Percentiles rank a stretch among this genome's conserved stretches.
phyloP scores from a whole-genome alignment of 768 basidiomycete genomes.

The Trametes cingulata region DNA sequence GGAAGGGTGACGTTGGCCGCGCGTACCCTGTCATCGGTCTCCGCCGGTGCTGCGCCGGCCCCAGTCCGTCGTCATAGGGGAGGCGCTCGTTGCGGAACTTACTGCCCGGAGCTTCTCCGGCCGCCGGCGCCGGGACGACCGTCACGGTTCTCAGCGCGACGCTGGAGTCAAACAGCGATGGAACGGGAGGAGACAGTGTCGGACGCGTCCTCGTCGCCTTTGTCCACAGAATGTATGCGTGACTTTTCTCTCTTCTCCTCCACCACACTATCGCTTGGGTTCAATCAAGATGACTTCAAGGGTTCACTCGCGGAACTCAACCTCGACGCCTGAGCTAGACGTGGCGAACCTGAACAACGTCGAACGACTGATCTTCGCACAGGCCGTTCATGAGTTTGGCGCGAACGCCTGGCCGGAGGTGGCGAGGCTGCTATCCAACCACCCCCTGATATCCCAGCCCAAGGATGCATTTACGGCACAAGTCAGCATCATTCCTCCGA shows the following conservation, averaged over 20 bases:
- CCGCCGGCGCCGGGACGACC: neutral
- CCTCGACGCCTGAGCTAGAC: conserved; percentile 18
- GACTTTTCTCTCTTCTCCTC: neutral
- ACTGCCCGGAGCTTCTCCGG: neutral
- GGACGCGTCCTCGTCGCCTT: neutral
- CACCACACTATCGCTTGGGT: neutral
- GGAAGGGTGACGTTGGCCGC: conserved; percentile 18
- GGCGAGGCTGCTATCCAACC: conserved; percentile 62
- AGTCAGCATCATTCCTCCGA: conserved; percentile 38
- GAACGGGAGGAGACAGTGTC: neutral
- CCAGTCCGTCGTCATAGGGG: neutral
- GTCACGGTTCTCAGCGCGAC: neutral
- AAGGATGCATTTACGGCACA: conserved; percentile 68
- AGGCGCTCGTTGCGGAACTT: neutral
- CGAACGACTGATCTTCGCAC: conserved; percentile 81
- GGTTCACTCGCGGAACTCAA: conserved; percentile 14
- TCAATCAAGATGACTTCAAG: conserved; percentile 18
- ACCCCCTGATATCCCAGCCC: conserved; percentile 67
- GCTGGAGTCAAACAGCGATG: neutral
- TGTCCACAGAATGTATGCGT: conserved; percentile 9
- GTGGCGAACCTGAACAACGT: conserved; percentile 37
- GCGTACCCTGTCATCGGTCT: neutral
- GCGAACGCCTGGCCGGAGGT: conserved; percentile 67
- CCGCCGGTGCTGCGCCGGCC: conserved; percentile 1
- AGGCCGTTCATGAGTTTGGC: conserved; percentile 84